Evolutionary conservation across 208 protist genomes (phyloP), one percentile per base, ranked within the genome.

Genomic region (Trypanosoma rangeli): DNA sequence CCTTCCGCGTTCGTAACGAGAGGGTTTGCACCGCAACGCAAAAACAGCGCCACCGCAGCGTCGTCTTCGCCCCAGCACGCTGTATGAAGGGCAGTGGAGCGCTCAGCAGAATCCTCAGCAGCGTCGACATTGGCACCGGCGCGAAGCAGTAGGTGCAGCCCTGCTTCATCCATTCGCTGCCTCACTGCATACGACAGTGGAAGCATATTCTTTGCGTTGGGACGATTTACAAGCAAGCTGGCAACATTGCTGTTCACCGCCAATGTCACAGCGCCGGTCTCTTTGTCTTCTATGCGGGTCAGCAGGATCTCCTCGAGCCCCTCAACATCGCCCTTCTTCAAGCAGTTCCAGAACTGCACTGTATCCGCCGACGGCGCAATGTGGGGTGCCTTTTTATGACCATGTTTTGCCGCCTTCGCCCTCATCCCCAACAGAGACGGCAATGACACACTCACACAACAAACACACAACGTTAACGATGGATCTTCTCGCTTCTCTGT

Each of bases 31-130:
- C 83, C 86, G 64, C 78, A 72, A 5, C 71, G 63, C 20, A 85
- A 74, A 12, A 92, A 64, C 28, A 87, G 73, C 20, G 66, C 31
- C 22, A 76, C 54, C 16, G 65, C 77, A 59, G 69, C 70, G 39
- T 77, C 72, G 44, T 89, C 77, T 37, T 84, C 77, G 12, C 73
- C 76, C 79, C 72, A 86, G 66, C 78, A 86, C 2, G 83, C 83
- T 1, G 64, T 46, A 70, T 89, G 79, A 26, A 92, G 59, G 1
- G 83, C 70, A 13, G 86, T 81, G 26, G 61, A 57, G 26, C 58
- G 37, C 46, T 80, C 77, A 20, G 73, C 49, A 1, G 83, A 73
- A n/a, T 67, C 73, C 24, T 87, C 77, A 29, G 37, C 56, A 20
- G 74, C 76, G 68, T 87, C 79, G 9, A 87, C 74, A 2, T 74